These are phyloP conservation scores for Crucihimalaya himalaica DNA, from an alignment of 345 rosid genomes.

Conservation along the genomic window DNA sequence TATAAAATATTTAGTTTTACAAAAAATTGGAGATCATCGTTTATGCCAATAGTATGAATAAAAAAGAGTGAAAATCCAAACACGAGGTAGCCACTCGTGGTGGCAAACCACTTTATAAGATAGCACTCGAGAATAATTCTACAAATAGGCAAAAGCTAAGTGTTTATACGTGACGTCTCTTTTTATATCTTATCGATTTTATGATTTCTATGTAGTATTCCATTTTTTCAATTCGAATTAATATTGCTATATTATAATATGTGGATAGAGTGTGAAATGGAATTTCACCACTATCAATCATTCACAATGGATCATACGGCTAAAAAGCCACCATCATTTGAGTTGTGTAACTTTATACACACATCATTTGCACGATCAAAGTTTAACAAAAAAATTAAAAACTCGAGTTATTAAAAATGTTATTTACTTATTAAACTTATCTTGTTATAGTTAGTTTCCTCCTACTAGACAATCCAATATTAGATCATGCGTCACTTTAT, in stretches of 20 bases:
- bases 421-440: conserved; percentile 37
- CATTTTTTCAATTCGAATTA: not conserved
- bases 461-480: conserved; percentile 44
- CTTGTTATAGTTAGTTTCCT: conserved; percentile 38
- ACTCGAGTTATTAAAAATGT: not conserved
- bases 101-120: conserved; percentile 42
- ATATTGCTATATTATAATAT: conserved; percentile 20
- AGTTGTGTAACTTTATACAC: conserved; percentile 30
- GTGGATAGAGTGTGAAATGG: conserved; percentile 34
- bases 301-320: conserved; percentile 25
- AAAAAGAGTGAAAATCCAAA: conserved; percentile 15
- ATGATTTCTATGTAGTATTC: not conserved
- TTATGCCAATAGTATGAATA: conserved; percentile 24
- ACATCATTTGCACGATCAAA: conserved; percentile 35
- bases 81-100: conserved; percentile 42
- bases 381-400: not conserved
- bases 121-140: conserved; percentile 41
- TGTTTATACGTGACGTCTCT: conserved; percentile 41
- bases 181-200: conserved; percentile 23
- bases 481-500: conserved; percentile 31
- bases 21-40: not conserved
- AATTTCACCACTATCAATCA: conserved; percentile 26
- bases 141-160: conserved; percentile 27
- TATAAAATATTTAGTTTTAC: not conserved
- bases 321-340: conserved; percentile 30